These are phyloP conservation scores for Botrytis deweyae DNA, from an alignment of 2,329 filamentous ascomycete genomes.

Conservation along the genomic window DNA sequence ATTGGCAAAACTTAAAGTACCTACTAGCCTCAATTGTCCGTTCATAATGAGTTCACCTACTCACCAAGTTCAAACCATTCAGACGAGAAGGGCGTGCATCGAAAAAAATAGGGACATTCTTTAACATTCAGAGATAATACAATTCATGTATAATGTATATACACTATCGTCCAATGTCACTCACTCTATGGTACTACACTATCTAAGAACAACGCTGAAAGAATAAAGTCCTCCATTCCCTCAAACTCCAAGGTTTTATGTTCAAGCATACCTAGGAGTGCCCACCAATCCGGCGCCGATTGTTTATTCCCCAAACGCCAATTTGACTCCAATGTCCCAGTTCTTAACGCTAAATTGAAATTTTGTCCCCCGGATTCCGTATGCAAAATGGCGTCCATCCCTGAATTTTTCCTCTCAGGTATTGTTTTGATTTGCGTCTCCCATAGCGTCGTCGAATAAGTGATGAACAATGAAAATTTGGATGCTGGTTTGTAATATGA, in stretches of 20 bases:
- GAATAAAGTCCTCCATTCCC: neutral
- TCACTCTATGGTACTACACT: neutral
- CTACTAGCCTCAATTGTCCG: neutral
- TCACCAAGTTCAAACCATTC: neutral
- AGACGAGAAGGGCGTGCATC: neutral
- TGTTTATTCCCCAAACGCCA: neutral
- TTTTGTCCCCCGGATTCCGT: neutral
- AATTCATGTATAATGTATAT: neutral
- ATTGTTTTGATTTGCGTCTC: neutral
- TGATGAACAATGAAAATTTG: neutral
- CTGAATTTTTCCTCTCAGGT: neutral
- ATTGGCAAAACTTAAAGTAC: neutral
- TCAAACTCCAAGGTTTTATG: constrained; percentile 1
- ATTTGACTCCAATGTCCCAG: neutral
- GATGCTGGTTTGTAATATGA: neutral
- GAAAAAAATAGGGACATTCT: neutral
- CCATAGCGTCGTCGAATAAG: neutral
- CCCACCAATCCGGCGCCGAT: neutral
- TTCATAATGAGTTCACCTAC: neutral
- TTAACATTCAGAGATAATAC: neutral
- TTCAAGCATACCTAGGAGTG: neutral
- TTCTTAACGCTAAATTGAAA: constrained; percentile 3
- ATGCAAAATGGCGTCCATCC: neutral
- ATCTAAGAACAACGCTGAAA: neutral
- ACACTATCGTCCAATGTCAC: neutral